Evolutionary conservation across 306 rosid genomes (phyloP).

Genomic region (Lathyrus sativus): DNA sequence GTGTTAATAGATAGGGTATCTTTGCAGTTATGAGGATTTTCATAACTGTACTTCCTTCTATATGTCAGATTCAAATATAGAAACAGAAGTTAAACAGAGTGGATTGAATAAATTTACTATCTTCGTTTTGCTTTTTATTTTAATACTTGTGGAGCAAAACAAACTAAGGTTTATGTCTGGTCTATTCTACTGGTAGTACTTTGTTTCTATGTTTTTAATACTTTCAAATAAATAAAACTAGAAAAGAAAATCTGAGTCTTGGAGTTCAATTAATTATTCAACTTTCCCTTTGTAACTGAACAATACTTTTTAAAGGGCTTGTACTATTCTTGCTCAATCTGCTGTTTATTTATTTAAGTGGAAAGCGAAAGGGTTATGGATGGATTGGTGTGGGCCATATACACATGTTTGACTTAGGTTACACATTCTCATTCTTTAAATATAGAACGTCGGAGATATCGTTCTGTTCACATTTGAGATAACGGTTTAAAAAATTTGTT

Average conservation of each 20-base stretch:
- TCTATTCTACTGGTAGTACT: constrained; percentile 39
- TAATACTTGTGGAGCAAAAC: constrained; percentile 14
- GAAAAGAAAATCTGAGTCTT: constrained; percentile 24
- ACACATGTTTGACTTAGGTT: constrained; percentile 7
- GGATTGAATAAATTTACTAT: constrained; percentile 25
- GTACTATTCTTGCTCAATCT: constrained; percentile 40
- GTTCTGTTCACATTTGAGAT: background rate
- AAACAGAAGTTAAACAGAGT: constrained; percentile 40
- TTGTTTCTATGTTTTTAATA: constrained; percentile 9
- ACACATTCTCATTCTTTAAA: background rate
- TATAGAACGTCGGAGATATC: background rate
- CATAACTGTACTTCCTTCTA: constrained; percentile 49
- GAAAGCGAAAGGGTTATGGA: constrained; percentile 27
- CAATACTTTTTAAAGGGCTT: constrained; percentile 40
- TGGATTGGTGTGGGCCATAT: constrained; percentile 43
- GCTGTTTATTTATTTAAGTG: constrained; percentile 40
- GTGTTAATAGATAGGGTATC: constrained; percentile 46
- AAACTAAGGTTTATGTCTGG: constrained; percentile 33
- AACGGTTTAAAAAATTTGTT: background rate
- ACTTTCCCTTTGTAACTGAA: constrained; percentile 38
- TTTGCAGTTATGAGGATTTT: constrained; percentile 48
- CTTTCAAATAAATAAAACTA: background rate
- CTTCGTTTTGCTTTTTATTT: background rate
- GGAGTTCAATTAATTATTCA: constrained; percentile 38
- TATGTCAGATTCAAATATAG: constrained; percentile 44